Conservation (phyloP, 345 rosid genomes). For the Luvunga scandens region DNA sequence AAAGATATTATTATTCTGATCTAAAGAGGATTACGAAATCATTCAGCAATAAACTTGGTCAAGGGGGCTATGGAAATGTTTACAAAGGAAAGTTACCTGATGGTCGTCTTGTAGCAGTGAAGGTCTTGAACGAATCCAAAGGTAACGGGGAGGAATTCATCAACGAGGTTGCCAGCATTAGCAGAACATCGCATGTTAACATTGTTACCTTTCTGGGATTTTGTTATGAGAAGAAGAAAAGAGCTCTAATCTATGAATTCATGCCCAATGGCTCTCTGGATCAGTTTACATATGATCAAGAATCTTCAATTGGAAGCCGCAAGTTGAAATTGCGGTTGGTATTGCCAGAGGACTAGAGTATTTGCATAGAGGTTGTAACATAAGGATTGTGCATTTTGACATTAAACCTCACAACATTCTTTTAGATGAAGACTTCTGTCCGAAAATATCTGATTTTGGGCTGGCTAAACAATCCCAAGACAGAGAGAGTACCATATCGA, state of each 20-base stretch:
- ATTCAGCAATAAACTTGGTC: conserved; percentile 19
- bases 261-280: conserved; percentile 46
- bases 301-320: not conserved
- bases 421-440: conserved; percentile 29
- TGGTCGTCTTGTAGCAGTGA: conserved; percentile 26
- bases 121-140: conserved; percentile 12
- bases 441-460: conserved; percentile 51
- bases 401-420: conserved; percentile 47
- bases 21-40: conserved; percentile 29
- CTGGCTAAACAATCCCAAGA: conserved; percentile 40
- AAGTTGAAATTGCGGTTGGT: conserved; percentile 16
- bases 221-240: conserved; percentile 30
- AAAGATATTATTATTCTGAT: conserved; percentile 12
- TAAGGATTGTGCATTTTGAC: conserved; percentile 49
- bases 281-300: conserved; percentile 12
- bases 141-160: conserved; percentile 36
- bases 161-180: conserved; percentile 47
- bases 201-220: conserved; percentile 38
- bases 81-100: conserved; percentile 28
- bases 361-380: conserved; percentile 47
- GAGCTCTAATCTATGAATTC: conserved; percentile 36
- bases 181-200: conserved; percentile 46
- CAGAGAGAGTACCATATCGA: conserved; percentile 29
- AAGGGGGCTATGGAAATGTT: conserved; percentile 31
- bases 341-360: conserved; percentile 51